Base-by-base conservation (phyloP, 78 protist species). In the Dictyostelium brefeldianum region DNA sequence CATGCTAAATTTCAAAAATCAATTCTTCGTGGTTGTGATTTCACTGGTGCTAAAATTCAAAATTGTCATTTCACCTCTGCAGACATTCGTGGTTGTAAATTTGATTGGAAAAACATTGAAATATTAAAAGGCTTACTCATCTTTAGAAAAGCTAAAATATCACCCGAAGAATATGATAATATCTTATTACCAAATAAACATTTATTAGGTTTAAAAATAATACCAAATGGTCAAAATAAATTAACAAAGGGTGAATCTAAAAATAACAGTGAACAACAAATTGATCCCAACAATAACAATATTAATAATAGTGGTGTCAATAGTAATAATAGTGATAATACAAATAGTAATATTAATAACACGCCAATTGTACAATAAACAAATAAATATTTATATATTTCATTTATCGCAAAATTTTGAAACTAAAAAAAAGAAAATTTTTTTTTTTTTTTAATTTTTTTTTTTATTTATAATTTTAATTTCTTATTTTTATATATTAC, bases 1-100 rank as follows among this genome's bases (percentile, higher is more conserved):
- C 93, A 87, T 64, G 93, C 93, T 0, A 87, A 87, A 36, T 87
- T 87, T n/a, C 93, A 87, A 65, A 87, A 87, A 18, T 77, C 93
- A n/a, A 62, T 22, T 20, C 50, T 87, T 14, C 27, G 4, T 22
- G 78, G 65, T 20, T 64, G 84, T 64, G 93, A 87, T 77, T 87
- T 87, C 46, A 87, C 84, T 4, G 64, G 67, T 48, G 84, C 93
- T 18, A 22, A 48, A 22, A 36, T 84, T 8, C 31, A 54, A 48
- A 84, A 84, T 20, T 74, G 83, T 48, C 92, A 84, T 47, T 84
- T 84, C 57, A 84, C 92, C 0, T 56, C 78, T 1, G 82, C 83
- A 12, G 92, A 84, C 47, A 20, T 84, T 12, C 27, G 92, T 53
- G 50, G 62, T 47, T 64, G 73, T 12, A 70, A 50, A n/a, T 75